Percentiles rank a stretch among this genome's conserved stretches.
Conservation (phyloP, 1,284 basidiomycete species). For the Ustilago crameri region DNA sequence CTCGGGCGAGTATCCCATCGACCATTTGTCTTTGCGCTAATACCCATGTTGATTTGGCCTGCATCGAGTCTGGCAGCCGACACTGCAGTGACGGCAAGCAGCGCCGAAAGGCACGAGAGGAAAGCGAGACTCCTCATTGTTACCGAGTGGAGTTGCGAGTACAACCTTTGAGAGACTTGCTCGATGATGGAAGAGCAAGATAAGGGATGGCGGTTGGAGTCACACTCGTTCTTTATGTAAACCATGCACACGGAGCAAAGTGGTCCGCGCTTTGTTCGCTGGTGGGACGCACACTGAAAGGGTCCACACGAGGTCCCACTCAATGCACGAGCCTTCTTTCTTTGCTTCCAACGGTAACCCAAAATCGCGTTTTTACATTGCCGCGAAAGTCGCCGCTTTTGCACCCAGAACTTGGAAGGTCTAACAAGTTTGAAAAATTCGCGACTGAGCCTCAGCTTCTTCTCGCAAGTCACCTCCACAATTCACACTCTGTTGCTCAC, state of each 20-base stretch:
- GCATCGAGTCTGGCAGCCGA: conserved; percentile 29
- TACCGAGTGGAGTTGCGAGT: not conserved
- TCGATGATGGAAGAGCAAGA: not conserved
- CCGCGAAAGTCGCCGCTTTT: not conserved
- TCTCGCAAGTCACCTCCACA: too few species aligned
- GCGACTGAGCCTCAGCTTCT: too few species aligned
- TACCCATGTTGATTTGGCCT: conserved; percentile 33
- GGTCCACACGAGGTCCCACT: not conserved
- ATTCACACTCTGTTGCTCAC: too few species aligned
- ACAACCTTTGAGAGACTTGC: not conserved
- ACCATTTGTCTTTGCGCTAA: conserved; percentile 27
- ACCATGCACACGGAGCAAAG: conserved; percentile 8
- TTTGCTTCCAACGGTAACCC: not conserved
- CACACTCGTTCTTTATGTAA: not conserved
- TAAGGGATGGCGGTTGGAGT: not conserved
- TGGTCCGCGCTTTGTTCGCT: conserved; percentile 20
- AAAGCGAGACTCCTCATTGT: conserved; percentile 36
- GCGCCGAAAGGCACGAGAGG: conserved; percentile 39
- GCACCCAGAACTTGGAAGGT: not conserved
- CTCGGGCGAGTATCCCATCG: conserved; percentile 15
- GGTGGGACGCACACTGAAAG: too few species aligned
- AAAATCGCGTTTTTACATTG: too few species aligned
- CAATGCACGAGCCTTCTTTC: conserved; percentile 7
- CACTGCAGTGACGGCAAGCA: conserved; percentile 19
- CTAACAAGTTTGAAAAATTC: not conserved